Evolutionary conservation across 129 eudicot genomes (phyloP), one percentile per base, ranked within the genome.

Genomic region (Helianthus tuberosus): DNA sequence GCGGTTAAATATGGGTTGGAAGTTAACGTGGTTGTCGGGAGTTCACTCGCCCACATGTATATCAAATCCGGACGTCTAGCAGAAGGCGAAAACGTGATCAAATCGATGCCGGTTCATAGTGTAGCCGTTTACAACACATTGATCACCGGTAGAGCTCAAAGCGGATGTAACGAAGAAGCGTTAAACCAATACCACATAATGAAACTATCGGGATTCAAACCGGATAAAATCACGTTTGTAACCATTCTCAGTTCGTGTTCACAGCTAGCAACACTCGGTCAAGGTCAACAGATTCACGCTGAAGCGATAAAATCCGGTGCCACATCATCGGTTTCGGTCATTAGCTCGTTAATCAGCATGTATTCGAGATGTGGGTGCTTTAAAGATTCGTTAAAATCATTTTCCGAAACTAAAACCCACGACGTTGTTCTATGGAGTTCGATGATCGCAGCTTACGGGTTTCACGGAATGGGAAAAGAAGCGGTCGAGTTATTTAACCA

Each of bases 261-360:
- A 0, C 96, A 90, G 44, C 66, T 93, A 5, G 95, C 98, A 11
- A 93, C 97, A 27, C 84, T 93, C n/a, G 97, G 97, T 16, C 98
- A 93, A 79, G 98, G 98, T 35, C 96, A 84, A 74, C 98, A 93
- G 81, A 80, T 93, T 80, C 98, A 93, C 12, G 89, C 93, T 0
- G 98, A 93, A 51, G 89, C 78, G 17, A 64, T 88, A 69, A 93
- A 90, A 70, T 74, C 86, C 0, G 89, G 97, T 43, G 93, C 88
- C 14, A 62, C 53, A 47, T 76, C 81, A 2, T 82, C 68, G n/a
- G 75, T 80, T 66, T 62, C 96, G 17, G 97, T 90, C 55, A 67
- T 83, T 36, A 88, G 91, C 75, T 75, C 98, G 0, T 72, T 90
- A 36, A 75, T 93, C 72, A 90, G 96, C 75, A 93, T 93, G 98